Base-by-base conservation (phyloP, 306 rosid genomes). In the Lupinus albus region DNA sequence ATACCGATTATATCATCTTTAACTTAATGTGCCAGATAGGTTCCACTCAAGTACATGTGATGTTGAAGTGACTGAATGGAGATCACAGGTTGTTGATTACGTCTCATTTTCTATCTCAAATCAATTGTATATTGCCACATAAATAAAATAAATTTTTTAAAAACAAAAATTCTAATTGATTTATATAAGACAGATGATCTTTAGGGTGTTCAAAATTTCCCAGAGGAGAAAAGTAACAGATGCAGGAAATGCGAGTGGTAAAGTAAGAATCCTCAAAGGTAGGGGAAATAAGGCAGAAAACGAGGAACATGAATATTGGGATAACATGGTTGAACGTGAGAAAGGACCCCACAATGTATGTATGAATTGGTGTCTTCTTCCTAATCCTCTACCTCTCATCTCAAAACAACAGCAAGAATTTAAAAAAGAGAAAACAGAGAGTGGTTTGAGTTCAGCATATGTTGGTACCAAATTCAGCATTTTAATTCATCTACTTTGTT, bases 271-370 rank as follows among this genome's bases (percentile, higher is more conserved):
- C 36, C 65, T 60, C 35, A 62, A 58, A 71, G 6, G 35, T 12
- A 20, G 33, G 35, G 14, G 7, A 61, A 70, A 14, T 7, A 21
- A 49, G 72, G 14, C 53, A 35, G 30, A 30, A 44, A 73, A 53
- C 16, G 61, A 65, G 57, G 75, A 76, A 66, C 78, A 80, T 70
- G 55, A 75, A 78, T 56, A 62, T 55, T 36, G 65, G 42, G 66
- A 10, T 78, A 87, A 87, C 85, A 73, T 82, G 91, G 78, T 70
- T 73, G 74, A 86, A 85, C 78, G 83, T 88, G 89, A 84, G 66
- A 63, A 64, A 48, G 4, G 82, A 50, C 68, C 86, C 95, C 86
- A 78, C 84, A 4, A 72, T 64, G 33, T 13, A 11, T 51, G 73
- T 16, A 52, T 50, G 56, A 10, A 16, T 58, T 13, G 5, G 9